phyloP scores from a whole-genome alignment of 225 moss, liverwort and hornwort species.

The Straminergon stramineum region DNA sequence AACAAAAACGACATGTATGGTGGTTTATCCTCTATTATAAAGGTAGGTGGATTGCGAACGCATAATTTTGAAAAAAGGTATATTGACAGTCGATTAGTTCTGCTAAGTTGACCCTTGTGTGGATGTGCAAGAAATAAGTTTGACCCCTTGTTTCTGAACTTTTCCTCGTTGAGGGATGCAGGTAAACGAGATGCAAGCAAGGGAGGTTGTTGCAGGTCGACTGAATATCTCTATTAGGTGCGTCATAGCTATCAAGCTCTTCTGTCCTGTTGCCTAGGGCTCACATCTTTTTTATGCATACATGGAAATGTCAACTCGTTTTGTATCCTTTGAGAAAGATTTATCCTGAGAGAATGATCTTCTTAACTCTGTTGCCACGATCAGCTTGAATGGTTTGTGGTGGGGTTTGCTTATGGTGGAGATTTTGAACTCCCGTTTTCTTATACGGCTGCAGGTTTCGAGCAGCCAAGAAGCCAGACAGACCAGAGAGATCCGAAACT shows the following conservation, averaged over 20 bases:
- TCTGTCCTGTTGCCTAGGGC: not conserved
- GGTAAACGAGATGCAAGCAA: constrained; percentile 61
- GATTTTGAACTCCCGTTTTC: not conserved
- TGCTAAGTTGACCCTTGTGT: not conserved
- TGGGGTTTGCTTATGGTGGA: not conserved
- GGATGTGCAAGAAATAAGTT: not conserved
- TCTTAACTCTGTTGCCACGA: not conserved
- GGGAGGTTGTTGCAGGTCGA: constrained; percentile 46
- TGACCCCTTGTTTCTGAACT: not conserved
- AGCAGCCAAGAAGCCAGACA: constrained; percentile 58
- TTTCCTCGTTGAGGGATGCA: constrained; percentile 13
- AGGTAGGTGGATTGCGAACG: constrained; percentile 28
- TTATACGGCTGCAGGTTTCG: constrained; percentile 55
- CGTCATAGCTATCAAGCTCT: not conserved
- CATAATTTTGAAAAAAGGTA: not conserved
- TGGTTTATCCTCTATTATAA: constrained; percentile 70
- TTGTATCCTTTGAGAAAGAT: not conserved
- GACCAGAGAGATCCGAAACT: constrained; percentile 48
- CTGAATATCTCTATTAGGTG: constrained; percentile 69
- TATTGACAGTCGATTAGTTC: not conserved
- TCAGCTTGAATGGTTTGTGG: not conserved
- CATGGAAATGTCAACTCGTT: not conserved
- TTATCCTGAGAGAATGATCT: not conserved
- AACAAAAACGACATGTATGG: constrained; percentile 82
- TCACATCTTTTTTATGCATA: not conserved